phyloP scores from a whole-genome alignment of 495 filamentous ascomycete species.

The Trichoderma reesei region DNA sequence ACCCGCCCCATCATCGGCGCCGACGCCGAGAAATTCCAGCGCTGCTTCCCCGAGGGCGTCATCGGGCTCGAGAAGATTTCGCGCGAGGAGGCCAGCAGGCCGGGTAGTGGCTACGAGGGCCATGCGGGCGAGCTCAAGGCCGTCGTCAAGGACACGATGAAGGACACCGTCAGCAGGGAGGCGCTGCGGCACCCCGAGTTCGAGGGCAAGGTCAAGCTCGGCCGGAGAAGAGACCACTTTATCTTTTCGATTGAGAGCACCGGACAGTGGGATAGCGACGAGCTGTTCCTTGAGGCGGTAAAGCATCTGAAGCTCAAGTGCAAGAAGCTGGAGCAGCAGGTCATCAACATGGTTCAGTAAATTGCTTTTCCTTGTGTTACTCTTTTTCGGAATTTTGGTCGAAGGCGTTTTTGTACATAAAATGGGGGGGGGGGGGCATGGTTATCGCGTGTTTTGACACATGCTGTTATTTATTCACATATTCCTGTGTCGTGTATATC shows the following conservation, averaged over 20 bases:
- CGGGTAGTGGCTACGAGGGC: conserved; percentile 60
- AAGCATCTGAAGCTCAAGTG: conserved; percentile 72
- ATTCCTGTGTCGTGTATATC: neutral
- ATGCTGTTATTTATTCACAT: neutral
- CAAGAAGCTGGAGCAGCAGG: conserved; percentile 31
- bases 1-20: conserved; percentile 67
- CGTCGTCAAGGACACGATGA: conserved; percentile 70
- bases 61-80: conserved; percentile 70
- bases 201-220: conserved; percentile 87
- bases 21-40: conserved; percentile 80
- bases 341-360: conserved; percentile 38
- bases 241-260: conserved; percentile 94
- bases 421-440: neutral
- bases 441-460: neutral
- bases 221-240: conserved; percentile 85
- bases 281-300: conserved; percentile 81
- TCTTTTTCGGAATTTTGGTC: neutral
- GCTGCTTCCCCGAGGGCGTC: conserved; percentile 85
- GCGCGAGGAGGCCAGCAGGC: conserved; percentile 47
- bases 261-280: conserved; percentile 84
- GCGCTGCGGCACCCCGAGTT: conserved; percentile 88
- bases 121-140: conserved; percentile 70
- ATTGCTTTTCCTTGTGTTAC: neutral
- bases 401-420: conserved; percentile 5
- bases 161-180: conserved; percentile 90